Conservation (phyloP, 148 eudicot species). For the Nepenthes mirabilis region DNA sequence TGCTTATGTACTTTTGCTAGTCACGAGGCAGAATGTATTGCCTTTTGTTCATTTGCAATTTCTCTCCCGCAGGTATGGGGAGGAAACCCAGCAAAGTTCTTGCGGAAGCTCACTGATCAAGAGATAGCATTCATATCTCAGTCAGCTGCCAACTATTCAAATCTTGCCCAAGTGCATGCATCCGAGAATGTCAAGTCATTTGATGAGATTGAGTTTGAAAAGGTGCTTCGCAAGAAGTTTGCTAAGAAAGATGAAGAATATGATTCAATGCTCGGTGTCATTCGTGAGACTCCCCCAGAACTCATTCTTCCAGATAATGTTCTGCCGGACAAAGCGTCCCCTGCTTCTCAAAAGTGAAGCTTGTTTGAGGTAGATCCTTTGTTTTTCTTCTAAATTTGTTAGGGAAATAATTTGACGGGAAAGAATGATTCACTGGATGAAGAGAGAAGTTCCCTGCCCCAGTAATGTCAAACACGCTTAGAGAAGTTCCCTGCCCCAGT, state of each 20-base stretch:
- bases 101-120: slow-evolving; percentile 51
- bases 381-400: neutral
- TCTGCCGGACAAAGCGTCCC: slow-evolving; percentile 30
- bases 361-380: neutral
- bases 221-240: slow-evolving; percentile 51
- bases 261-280: slow-evolving; percentile 45
- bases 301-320: slow-evolving; percentile 42
- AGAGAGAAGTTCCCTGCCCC: too few relatives aligned
- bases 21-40: neutral
- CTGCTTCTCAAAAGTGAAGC: slow-evolving; percentile 16
- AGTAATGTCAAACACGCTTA: too few relatives aligned
- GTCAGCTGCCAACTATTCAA: slow-evolving; percentile 42
- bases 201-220: slow-evolving; percentile 56
- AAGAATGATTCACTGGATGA: too few relatives aligned
- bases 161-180: slow-evolving; percentile 45
- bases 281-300: slow-evolving; percentile 48
- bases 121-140: slow-evolving; percentile 46
- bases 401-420: too few relatives aligned
- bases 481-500: too few relatives aligned
- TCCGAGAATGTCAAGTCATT: slow-evolving; percentile 47
- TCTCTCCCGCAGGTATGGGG: slow-evolving; percentile 39
- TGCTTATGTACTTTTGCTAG: too few relatives aligned
- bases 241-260: slow-evolving; percentile 44
- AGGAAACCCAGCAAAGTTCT: slow-evolving; percentile 69
- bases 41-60: neutral